Conservation (phyloP, 345 rosid species). For the Citrus sinensis region DNA sequence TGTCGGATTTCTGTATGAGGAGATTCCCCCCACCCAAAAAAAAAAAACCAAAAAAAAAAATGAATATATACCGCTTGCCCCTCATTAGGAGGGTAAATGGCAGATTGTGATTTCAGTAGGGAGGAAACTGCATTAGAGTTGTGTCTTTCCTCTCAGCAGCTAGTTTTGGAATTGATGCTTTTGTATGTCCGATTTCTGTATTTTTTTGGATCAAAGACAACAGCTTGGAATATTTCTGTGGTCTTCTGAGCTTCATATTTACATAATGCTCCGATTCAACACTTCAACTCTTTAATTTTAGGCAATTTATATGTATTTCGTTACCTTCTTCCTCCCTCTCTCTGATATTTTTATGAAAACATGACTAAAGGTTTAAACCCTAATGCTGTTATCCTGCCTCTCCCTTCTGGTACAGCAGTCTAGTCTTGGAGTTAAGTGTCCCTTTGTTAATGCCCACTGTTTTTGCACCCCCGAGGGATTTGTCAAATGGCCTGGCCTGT, state of each 20-base stretch:
- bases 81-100: too few species aligned
- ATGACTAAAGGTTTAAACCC: neutral
- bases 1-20: neutral
- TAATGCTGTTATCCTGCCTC: neutral
- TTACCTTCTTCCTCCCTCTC: neutral
- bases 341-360: neutral
- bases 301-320: neutral
- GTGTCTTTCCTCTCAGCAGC: neutral
- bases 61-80: too few species aligned
- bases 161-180: neutral
- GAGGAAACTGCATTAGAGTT: neutral
- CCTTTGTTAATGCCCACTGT: neutral
- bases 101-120: too few species aligned
- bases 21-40: too few species aligned
- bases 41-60: too few species aligned
- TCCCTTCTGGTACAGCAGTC: neutral
- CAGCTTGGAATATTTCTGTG: neutral
- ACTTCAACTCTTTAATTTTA: neutral
- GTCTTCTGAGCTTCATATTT: neutral
- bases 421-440: neutral
- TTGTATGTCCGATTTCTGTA: neutral
- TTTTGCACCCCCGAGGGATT: neutral
- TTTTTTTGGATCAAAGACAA: neutral
- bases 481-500: neutral
- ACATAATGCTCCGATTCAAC: neutral